A percentile compares a stretch with the other conserved stretches of the same genome.
phyloP scores from a whole-genome alignment of 148 eudicot genomes.

The Camellia japonica region DNA sequence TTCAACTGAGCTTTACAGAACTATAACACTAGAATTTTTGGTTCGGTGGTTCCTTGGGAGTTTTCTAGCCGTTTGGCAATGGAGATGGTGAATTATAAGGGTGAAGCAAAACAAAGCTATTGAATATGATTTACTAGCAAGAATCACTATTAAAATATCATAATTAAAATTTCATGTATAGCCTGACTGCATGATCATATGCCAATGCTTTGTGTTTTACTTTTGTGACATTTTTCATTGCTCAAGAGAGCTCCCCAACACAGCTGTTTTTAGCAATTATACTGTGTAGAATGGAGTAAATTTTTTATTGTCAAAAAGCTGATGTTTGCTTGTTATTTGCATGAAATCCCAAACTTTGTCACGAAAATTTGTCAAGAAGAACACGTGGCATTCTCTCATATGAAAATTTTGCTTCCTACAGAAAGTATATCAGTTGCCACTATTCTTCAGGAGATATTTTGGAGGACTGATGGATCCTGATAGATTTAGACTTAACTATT shows the following conservation, averaged over 20 bases:
- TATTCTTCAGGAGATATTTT: constrained; percentile 27
- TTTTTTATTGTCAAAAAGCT: neutral
- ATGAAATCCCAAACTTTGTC: neutral
- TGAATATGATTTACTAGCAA: too few relatives aligned
- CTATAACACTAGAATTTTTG: neutral
- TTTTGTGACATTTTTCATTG: neutral
- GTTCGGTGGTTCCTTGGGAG: neutral
- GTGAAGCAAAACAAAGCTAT: too few relatives aligned
- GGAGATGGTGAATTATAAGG: neutral
- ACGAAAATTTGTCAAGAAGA: neutral
- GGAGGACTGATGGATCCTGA: constrained; percentile 42
- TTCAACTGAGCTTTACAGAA: neutral
- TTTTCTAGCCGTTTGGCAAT: neutral
- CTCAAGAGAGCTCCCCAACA: neutral
- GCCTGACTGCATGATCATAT: too few relatives aligned
- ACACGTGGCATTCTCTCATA: constrained; percentile 7
- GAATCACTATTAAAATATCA: too few relatives aligned
- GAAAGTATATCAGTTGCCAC: constrained; percentile 37
- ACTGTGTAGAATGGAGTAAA: neutral
- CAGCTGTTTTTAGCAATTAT: neutral
- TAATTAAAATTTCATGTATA: too few relatives aligned
- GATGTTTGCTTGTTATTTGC: neutral
- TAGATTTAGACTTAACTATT: constrained; percentile 14
- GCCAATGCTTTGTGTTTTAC: neutral
- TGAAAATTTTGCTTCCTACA: constrained; percentile 14